Base-by-base conservation (phyloP, 768 basidiomycete genomes). In the Trichaptum fuscoviolaceum region DNA sequence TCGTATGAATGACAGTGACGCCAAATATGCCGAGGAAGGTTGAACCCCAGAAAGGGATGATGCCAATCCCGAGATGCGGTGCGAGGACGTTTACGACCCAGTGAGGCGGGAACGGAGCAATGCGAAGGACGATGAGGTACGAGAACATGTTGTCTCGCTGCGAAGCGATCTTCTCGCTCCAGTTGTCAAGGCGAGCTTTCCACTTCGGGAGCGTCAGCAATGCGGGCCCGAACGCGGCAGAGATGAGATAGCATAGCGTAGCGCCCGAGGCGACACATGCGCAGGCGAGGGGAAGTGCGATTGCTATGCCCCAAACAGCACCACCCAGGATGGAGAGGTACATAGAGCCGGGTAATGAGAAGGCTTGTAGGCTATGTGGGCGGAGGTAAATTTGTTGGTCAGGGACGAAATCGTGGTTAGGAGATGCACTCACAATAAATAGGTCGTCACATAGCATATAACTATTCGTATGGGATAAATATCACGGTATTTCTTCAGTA, bases 281-380 rank as follows among this genome's bases (percentile, higher is more conserved):
- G 71, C 96, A 98, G 10, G 91, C 91, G n/a, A 99, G 84, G 5
- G 92, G 90, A 5, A 98, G 83, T 0, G 96, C 96, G 12, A 87
- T 79, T 1, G 92, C 78, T 30, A 96, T 89, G 52, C 96, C 96
- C 89, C 95, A 99, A 3, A 97, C 91, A 0, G 96, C 96, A 35
- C 96, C 96, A 23, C 92, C 95, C 15, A 98, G 87, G 72, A 99
- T 97, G 64, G 95, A 95, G 62, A 99, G 86, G 74, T 99, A 99
- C 95, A 99, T 96, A 58, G 95, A 96, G 0, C 96, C 96, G 0
- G 96, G 96, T 17, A 98, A 84, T 7, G 95, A 96, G 78, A 98
- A 99, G 0, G 95, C 94, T 82, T 99, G 96, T 7, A 98, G 82
- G 78, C 95, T 96, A 60, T 59, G 65, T 24, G 63, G 3, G 61